These are phyloP conservation scores for Elsinoe arachidis DNA, from an alignment of 2,329 filamentous ascomycete genomes.

Conservation along the genomic window DNA sequence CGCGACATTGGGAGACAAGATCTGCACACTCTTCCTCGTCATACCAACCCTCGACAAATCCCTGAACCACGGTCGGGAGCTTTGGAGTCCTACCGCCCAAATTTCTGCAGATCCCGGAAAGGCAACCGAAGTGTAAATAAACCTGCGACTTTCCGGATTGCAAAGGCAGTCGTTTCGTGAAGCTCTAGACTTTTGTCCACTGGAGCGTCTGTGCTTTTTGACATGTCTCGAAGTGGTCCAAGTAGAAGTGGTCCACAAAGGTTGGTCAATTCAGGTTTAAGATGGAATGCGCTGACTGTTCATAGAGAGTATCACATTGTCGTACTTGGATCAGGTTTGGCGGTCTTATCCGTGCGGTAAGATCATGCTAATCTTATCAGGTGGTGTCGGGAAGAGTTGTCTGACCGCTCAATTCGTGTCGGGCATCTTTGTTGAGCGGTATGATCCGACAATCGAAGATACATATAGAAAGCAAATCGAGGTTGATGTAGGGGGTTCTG, in stretches of 20 bases:
- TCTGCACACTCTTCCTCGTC: not conserved
- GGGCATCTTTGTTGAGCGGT: slow-evolving; percentile 29
- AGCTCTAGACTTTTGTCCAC: slow-evolving; percentile 1
- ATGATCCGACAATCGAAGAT: slow-evolving; percentile 55
- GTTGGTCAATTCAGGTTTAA: not conserved
- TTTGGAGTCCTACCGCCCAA: not conserved
- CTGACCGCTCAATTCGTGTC: slow-evolving; percentile 59
- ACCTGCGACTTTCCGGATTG: not conserved
- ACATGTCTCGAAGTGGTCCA: slow-evolving; percentile 23
- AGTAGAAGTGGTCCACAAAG: slow-evolving; percentile 21
- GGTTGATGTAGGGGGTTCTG: slow-evolving; percentile 62
- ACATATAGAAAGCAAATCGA: slow-evolving; percentile 54
- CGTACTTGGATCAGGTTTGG: slow-evolving; percentile 62
- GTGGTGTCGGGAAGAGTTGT: slow-evolving; percentile 88
- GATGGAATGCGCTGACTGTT: not conserved
- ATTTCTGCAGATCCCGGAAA: slow-evolving; percentile 7
- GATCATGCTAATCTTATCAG: slow-evolving; percentile 36
- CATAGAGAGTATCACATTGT: slow-evolving; percentile 70
- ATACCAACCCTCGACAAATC: not conserved
- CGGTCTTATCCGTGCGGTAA: slow-evolving; percentile 9
- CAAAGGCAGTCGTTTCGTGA: not conserved
- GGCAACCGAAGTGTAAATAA: not conserved
- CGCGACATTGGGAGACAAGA: not conserved
- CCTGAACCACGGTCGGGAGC: not conserved
- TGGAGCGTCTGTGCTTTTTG: slow-evolving; percentile 10